Base-by-base conservation (phyloP, 768 basidiomycete genomes). In the Amanita phalloides region DNA sequence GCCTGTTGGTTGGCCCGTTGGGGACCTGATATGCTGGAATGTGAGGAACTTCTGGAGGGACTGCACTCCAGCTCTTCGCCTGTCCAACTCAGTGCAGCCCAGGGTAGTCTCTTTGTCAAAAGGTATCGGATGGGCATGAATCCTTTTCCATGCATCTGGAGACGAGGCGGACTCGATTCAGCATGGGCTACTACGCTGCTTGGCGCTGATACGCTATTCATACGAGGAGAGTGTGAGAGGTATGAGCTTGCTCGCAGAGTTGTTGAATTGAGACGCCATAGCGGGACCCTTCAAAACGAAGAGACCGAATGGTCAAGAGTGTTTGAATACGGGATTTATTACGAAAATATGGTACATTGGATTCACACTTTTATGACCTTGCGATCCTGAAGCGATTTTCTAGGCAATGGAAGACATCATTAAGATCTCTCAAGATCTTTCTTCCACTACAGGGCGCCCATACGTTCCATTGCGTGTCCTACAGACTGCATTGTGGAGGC, bases 1-100 rank as follows among this genome's bases (percentile, higher is more conserved):
- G 78, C 79, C 2, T 90, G 86, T 64, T 97, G 92, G 91, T 71
- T 96, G 14, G 76, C 83, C 1, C 73, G 89, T 41, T 97, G 93
- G 93, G 89, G 83, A 0, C 62, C 68, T 10, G 92, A 96, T 61
- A 73, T 95, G 55, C 73, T 95, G n/a, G 60, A 61, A 7, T 72
- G 76, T 30, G 88, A 90, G 60, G 66, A 65, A 38, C 52, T 61
- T 48, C 60, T 59, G 7, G 57, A 54, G 13, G 55, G 45, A 11
- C 21, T 48, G 26, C 43, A 53, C 35, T 9, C 28, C 11, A 23
- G 6, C 17, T 20, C 51, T 25, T 35, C 49, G 6, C 17, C 41
- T 17, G 4, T 30, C 3, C 28, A 26, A 17, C 26, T 11, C 23
- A 23, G 13, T 4, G 13, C 23, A 17, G 4, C 37, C 13, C 37